Evolutionary conservation across 345 rosid species (phyloP), one percentile per base, ranked within the genome.

Genomic region (Xanthoceras sorbifolium): DNA sequence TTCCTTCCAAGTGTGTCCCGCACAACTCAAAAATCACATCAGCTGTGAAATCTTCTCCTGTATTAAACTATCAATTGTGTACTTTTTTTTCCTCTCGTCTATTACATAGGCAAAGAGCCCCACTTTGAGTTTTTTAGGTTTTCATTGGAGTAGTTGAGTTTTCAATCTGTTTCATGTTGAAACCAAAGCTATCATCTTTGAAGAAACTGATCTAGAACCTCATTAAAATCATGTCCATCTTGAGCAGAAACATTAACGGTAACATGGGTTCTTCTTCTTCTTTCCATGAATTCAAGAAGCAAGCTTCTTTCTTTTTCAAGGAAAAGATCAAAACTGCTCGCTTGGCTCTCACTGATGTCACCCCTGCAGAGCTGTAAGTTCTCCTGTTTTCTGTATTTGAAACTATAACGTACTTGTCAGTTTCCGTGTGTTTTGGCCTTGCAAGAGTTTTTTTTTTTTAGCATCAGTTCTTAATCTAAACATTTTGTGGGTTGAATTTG

Each of bases 271-370:
- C 88, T 12, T 83, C 91, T 12, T 83, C 91, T 34, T 84, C 88
- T 42, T 90, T 95, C 75, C 88, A 74, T 79, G 96, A 95, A 34
- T 72, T 95, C 78, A 93, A 85, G 90, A 93, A 90, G 71, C 99
- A 95, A 75, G 97, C 98, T 64, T 95, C 98, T 5, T 95, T 95
- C 80, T 95, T 93, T 80, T 72, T 95, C 84, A 95, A 90, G 86
- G 98, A 93, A 80, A 95, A 93, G 89, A 88, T 95, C 81, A 93
- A 90, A 86, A 90, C 90, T 62, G 99, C 97, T 48, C 87, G 98
- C 52, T 82, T 95, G 67, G 99, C 89, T 79, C 91, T 95, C 76
- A 95, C 98, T 9, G 97, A 93, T 69, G 97, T 93, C 22, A 92
- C 98, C 23, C 97, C 96, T 44, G 85, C 89, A 29, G 79, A 91